These are phyloP conservation scores for Mucor lusitanicus DNA, from an alignment of 371 early-diverging fungal species.

Conservation along the genomic window DNA sequence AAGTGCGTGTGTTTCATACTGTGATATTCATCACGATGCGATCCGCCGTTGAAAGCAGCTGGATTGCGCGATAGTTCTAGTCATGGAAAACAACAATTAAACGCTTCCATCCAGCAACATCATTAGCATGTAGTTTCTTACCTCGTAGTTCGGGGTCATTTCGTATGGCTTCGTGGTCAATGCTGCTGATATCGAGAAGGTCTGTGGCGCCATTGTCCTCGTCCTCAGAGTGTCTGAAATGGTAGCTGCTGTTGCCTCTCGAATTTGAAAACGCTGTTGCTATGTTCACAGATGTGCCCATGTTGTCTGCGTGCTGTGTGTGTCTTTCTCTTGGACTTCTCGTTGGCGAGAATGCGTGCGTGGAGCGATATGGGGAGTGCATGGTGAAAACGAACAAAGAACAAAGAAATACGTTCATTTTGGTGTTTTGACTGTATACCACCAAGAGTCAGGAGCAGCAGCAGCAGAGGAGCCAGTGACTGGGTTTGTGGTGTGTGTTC, in stretches of 20 bases:
- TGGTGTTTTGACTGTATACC: background rate
- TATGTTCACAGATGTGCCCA: background rate
- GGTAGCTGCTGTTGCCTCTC: too few species aligned
- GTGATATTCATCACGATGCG: background rate
- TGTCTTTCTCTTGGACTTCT: background rate
- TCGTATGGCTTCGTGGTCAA: conserved; percentile 15
- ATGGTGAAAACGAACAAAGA: background rate
- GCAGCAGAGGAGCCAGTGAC: background rate
- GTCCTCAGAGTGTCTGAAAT: background rate
- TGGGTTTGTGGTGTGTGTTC: background rate
- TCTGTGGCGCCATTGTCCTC: background rate
- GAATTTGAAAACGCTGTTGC: background rate
- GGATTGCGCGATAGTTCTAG: conserved; percentile 8
- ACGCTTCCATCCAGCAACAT: background rate
- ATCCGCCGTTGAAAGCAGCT: background rate
- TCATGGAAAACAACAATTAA: background rate
- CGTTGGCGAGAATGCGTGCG: background rate
- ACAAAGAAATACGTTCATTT: background rate
- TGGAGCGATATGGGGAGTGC: background rate
- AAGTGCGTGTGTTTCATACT: background rate
- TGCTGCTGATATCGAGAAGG: conserved; percentile 2
- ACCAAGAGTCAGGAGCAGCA: too few species aligned
- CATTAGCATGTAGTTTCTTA: background rate
- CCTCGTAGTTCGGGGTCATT: conserved; percentile 15
- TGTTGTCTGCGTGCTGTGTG: background rate